Percentiles rank a stretch among this genome's conserved stretches.
These are phyloP conservation scores for Microcyclospora tardicrescens DNA, from an alignment of 2,329 filamentous ascomycete genomes.

Conservation along the genomic window DNA sequence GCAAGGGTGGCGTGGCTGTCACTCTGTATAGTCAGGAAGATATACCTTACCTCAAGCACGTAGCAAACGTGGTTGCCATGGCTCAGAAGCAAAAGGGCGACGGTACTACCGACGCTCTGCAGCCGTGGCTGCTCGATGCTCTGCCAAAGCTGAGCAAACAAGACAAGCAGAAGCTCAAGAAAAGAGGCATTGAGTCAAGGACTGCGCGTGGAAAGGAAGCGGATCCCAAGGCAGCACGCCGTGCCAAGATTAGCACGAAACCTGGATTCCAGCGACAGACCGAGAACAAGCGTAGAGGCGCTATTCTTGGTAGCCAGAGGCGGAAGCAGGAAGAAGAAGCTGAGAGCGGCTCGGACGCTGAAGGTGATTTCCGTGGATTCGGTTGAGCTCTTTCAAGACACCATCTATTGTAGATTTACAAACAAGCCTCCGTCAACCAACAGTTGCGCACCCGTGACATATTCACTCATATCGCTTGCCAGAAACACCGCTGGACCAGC, in stretches of 20 bases:
- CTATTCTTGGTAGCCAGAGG: slow-evolving; percentile 23
- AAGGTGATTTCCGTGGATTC: slow-evolving; percentile 31
- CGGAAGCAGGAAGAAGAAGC: slow-evolving; percentile 15
- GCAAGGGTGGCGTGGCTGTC: slow-evolving; percentile 76
- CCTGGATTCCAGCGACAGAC: slow-evolving; percentile 59
- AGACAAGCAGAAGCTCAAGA: slow-evolving; percentile 70
- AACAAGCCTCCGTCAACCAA: slow-evolving; percentile 81
- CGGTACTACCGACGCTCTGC: slow-evolving; percentile 41
- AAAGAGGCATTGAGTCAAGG: slow-evolving; percentile 65
- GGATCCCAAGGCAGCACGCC: slow-evolving; percentile 31
- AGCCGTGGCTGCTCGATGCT: slow-evolving; percentile 79
- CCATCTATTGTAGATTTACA: slow-evolving; percentile 63
- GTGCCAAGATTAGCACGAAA: slow-evolving; percentile 67
- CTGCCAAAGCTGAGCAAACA: slow-evolving; percentile 74
- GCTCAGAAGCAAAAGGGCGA: slow-evolving; percentile 54
- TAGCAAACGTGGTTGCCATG: slow-evolving; percentile 81
- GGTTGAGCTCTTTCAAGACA: slow-evolving; percentile 13
- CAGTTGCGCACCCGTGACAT: slow-evolving; percentile 72
- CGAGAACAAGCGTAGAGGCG: slow-evolving; percentile 48
- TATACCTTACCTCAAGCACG: slow-evolving; percentile 74
- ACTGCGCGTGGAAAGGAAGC: slow-evolving; percentile 27
- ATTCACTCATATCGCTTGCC: slow-evolving; percentile 64
- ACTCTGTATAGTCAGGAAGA: slow-evolving; percentile 96
- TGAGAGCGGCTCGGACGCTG: slow-evolving; percentile 9
- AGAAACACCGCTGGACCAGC: slow-evolving; percentile 77